Percentiles rank a stretch among this genome's conserved stretches.
Evolutionary conservation across 192 early-diverging fungal genomes (phyloP).

Genomic region (Chytriomyces sp.): DNA sequence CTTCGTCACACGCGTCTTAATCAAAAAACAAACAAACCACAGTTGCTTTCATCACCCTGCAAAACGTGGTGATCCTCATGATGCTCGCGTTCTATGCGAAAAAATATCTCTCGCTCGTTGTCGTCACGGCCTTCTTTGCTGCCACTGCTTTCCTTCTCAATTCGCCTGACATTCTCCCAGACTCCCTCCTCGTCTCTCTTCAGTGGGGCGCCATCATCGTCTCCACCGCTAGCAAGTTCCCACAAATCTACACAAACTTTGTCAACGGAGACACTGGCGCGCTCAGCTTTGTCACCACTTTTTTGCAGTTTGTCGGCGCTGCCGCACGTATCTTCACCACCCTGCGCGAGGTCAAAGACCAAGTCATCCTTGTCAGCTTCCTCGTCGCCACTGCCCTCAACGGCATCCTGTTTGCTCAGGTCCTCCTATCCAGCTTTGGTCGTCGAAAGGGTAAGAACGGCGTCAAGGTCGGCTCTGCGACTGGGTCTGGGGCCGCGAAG

Average conservation of each 20-base stretch:
- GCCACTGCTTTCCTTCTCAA: conserved; percentile 61
- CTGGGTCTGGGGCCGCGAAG: neutral
- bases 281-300: conserved; percentile 85
- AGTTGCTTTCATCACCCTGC: conserved; percentile 76
- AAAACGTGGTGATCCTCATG: conserved; percentile 74
- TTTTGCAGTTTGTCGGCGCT: conserved; percentile 85
- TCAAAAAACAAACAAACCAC: too few species aligned
- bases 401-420: conserved; percentile 73
- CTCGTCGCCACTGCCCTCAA: conserved; percentile 76
- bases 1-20: too few species aligned
- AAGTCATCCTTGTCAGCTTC: conserved; percentile 70
- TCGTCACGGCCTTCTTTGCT: conserved; percentile 36
- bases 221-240: conserved; percentile 78
- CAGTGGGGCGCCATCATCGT: conserved; percentile 80
- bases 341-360: conserved; percentile 85
- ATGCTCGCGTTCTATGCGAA: conserved; percentile 43
- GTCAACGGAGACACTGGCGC: conserved; percentile 85
- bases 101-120: conserved; percentile 33
- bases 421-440: conserved; percentile 46
- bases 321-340: conserved; percentile 91
- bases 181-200: conserved; percentile 57
- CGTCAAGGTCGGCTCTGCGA: neutral
- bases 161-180: conserved; percentile 46
- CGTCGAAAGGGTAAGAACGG: neutral
- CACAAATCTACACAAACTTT: conserved; percentile 87